These are phyloP conservation scores for Gossypium rotundifolium DNA, from an alignment of 345 rosid species.

Conservation along the genomic window DNA sequence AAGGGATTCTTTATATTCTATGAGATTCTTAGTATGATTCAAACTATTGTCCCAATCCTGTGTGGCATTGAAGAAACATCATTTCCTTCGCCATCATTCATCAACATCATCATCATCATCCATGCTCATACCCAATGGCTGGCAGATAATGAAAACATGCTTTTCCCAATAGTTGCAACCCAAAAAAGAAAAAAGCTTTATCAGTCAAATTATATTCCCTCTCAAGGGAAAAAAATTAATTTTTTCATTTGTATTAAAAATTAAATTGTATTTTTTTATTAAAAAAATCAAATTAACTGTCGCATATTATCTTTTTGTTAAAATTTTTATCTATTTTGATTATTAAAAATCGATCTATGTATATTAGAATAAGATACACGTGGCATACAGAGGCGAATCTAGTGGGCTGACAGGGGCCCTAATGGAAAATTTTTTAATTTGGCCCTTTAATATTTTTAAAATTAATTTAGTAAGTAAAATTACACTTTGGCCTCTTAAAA, in stretches of 20 bases:
- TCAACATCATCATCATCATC: not conserved
- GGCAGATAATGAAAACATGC: not conserved
- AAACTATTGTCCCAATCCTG: not conserved
- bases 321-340: too few relatives aligned
- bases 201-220: not conserved
- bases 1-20: not conserved
- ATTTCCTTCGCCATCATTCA: not conserved
- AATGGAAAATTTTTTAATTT: too few relatives aligned
- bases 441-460: too few relatives aligned
- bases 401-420: too few relatives aligned
- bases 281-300: too few relatives aligned
- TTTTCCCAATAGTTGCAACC: not conserved
- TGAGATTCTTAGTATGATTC: slow-evolving; percentile 1
- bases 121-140: not conserved
- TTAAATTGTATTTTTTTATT: fast-evolving
- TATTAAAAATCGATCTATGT: too few relatives aligned
- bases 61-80: not conserved
- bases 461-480: too few relatives aligned
- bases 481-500: too few relatives aligned
- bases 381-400: too few relatives aligned
- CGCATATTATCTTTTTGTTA: too few relatives aligned
- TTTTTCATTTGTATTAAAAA: too few relatives aligned
- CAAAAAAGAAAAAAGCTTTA: not conserved
- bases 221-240: not conserved
- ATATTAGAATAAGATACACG: too few relatives aligned